These are phyloP conservation scores for Globisporangium recalcitrans DNA, from an alignment of 352 stramenopile genomes.

Conservation along the genomic window DNA sequence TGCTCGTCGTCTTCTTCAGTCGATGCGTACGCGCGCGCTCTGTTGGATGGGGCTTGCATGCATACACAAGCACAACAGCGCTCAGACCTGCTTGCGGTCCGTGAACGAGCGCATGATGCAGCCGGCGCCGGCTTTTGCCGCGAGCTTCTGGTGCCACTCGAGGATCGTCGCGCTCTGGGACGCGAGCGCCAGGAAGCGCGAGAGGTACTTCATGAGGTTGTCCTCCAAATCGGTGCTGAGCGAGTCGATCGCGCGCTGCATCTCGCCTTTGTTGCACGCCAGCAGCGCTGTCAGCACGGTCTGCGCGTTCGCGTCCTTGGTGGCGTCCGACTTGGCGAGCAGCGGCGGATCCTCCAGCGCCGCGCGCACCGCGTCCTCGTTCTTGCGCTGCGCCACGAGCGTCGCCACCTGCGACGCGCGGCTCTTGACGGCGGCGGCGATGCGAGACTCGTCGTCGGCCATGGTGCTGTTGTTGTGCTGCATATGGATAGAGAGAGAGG, in stretches of 20 bases:
- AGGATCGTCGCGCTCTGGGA: conserved; percentile 79
- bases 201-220: conserved; percentile 88
- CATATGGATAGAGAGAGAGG: too few relatives aligned
- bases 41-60: background rate
- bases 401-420: conserved; percentile 61
- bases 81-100: conserved; percentile 84
- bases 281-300: conserved; percentile 67
- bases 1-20: background rate
- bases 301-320: conserved; percentile 78
- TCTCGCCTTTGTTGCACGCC: conserved; percentile 86
- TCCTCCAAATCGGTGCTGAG: conserved; percentile 69
- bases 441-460: conserved; percentile 51
- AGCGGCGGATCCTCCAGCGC: conserved; percentile 71
- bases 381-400: conserved; percentile 72
- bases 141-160: conserved; percentile 87
- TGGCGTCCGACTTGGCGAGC: conserved; percentile 48
- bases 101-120: conserved; percentile 88
- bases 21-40: background rate
- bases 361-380: conserved; percentile 72
- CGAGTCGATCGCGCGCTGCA: conserved; percentile 75
- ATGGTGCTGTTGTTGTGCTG: conserved; percentile 27
- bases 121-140: conserved; percentile 76
- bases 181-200: conserved; percentile 66
- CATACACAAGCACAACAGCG: background rate
- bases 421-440: conserved; percentile 48